These are phyloP conservation scores for Cenchrus fungigraminus DNA, from an alignment of 176 grass and related monocot genomes.

Conservation along the genomic window DNA sequence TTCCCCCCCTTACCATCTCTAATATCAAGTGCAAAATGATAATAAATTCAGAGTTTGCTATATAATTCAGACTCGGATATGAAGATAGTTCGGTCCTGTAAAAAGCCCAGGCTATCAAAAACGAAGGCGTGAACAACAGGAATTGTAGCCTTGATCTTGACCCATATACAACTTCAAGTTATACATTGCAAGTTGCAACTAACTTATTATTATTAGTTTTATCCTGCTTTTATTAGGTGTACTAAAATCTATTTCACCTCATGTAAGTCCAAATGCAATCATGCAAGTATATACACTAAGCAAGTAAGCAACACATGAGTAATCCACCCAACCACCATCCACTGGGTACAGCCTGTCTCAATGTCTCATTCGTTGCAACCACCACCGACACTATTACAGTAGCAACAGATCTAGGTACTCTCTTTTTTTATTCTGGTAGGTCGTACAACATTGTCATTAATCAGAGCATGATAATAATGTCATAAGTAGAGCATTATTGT, in stretches of 20 bases:
- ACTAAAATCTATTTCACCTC: conserved; percentile 27
- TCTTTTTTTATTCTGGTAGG: conserved; percentile 24
- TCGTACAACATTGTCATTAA: conserved; percentile 25
- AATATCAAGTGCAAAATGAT: background rate
- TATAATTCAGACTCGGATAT: background rate
- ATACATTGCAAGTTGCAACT: background rate
- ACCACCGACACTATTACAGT: conserved; percentile 33
- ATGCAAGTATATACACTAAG: conserved; percentile 28
- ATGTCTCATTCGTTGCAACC: conserved; percentile 41
- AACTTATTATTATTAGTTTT: background rate
- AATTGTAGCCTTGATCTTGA: background rate
- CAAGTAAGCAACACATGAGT: conserved; percentile 15
- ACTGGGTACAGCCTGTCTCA: conserved; percentile 35
- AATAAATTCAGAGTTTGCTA: background rate
- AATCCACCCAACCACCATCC: conserved; percentile 41
- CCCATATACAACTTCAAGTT: background rate
- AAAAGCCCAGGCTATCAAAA: too few species aligned
- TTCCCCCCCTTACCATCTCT: background rate
- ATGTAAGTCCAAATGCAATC: conserved; percentile 33
- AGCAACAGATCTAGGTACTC: conserved; percentile 20
- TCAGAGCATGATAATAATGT: conserved; percentile 11
- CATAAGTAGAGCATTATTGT: conserved; percentile 10
- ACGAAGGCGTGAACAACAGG: background rate
- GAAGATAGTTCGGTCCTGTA: background rate
- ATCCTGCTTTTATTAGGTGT: background rate